Conservation (phyloP, 192 early-diverging fungal genomes). For the Coemansia sp. region DNA sequence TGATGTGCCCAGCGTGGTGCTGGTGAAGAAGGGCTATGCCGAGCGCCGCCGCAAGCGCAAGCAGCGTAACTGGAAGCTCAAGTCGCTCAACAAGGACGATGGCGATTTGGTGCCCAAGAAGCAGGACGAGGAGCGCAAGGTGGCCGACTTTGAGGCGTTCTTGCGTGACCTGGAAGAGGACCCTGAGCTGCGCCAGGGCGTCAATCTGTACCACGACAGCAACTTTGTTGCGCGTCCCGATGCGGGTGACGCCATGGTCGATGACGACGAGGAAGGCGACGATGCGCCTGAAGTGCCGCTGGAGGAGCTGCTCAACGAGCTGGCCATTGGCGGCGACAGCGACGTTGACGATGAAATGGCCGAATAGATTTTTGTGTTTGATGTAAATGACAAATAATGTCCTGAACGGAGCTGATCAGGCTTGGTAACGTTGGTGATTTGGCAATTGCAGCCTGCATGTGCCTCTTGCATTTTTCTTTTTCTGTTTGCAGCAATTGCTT, state of each 20-base stretch:
- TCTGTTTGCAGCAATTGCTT: background rate
- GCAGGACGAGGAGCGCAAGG: constrained; percentile 72
- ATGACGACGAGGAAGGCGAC: constrained; percentile 64
- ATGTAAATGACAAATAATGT: background rate
- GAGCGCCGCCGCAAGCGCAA: constrained; percentile 83
- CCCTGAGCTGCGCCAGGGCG: constrained; percentile 87
- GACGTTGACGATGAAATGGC: constrained; percentile 42
- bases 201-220: constrained; percentile 86
- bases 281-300: constrained; percentile 93
- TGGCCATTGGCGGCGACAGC: constrained; percentile 69
- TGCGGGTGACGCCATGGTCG: constrained; percentile 18
- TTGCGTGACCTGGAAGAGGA: constrained; percentile 98
- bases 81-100: constrained; percentile 82
- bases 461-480: background rate
- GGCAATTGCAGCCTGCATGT: background rate
- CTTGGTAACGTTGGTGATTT: background rate
- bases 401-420: background rate
- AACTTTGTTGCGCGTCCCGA: constrained; percentile 6
- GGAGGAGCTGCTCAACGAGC: constrained; percentile 92
- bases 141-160: constrained; percentile 93
- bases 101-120: constrained; percentile 79
- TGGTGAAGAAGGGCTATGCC: constrained; percentile 92
- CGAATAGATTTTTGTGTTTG: background rate
- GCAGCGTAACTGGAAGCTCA: constrained; percentile 88
- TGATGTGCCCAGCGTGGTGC: constrained; percentile 80